Percentiles rank a stretch among this genome's conserved stretches.
Conservation (phyloP, 371 early-diverging fungal species). For the Mucor irregularis region DNA sequence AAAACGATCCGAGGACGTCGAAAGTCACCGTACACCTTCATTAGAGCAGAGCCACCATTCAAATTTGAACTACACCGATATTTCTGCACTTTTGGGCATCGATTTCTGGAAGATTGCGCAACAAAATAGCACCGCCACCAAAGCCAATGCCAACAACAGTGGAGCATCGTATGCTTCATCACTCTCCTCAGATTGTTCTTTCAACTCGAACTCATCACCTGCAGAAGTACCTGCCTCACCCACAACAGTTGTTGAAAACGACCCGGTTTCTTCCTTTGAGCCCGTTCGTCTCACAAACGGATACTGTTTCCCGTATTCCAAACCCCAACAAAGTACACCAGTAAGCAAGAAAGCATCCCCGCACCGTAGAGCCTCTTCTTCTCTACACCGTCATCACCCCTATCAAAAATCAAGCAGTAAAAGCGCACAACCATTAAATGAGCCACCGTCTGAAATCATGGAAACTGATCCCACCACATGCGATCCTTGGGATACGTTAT, state of each 20-base stretch:
- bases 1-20: neutral
- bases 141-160: neutral
- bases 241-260: slow-evolving; percentile 6
- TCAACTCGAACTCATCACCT: slow-evolving; percentile 1
- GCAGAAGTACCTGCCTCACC: slow-evolving; percentile 6
- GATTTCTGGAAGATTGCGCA: slow-evolving; percentile 22
- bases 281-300: slow-evolving; percentile 27
- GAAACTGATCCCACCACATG: neutral
- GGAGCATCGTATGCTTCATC: slow-evolving; percentile 21
- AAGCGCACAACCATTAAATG: neutral
- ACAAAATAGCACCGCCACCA: neutral
- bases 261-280: slow-evolving; percentile 17
- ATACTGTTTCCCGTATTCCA: slow-evolving; percentile 8
- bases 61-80: slow-evolving; percentile 7
- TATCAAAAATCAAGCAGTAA: slow-evolving; percentile 9
- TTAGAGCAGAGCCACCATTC: slow-evolving; percentile 9
- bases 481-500: slow-evolving; percentile 29
- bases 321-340: slow-evolving; percentile 2
- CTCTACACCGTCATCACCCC: slow-evolving; percentile 19
- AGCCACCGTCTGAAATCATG: neutral
- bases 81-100: slow-evolving; percentile 24
- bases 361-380: slow-evolving; percentile 10
- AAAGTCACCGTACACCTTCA: neutral
- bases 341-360: slow-evolving; percentile 2
- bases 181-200: slow-evolving; percentile 20